Evolutionary conservation across 148 eudicot species (phyloP).

Genomic region (Camellia lanceoleosa): DNA sequence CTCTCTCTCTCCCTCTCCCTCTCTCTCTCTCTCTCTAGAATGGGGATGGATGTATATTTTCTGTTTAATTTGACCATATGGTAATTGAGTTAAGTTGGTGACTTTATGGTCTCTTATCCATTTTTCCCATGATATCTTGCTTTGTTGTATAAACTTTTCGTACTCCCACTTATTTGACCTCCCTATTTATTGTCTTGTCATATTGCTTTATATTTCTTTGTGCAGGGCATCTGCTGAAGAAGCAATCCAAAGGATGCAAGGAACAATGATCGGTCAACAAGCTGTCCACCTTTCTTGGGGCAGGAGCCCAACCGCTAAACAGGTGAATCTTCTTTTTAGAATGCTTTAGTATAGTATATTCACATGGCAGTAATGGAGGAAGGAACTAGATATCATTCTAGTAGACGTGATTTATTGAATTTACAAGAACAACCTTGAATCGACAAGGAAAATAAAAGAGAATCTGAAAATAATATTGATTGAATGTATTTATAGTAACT

Average conservation of each 20-base stretch:
- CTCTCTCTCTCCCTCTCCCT: background rate
- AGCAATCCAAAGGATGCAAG: slow-evolving; percentile 86
- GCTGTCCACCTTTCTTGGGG: slow-evolving; percentile 95
- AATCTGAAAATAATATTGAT: no score
- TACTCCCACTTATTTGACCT: background rate
- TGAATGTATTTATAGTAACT: no score
- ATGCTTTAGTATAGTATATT: background rate
- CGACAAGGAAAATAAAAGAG: no score
- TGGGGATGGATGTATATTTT: background rate
- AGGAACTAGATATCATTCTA: no score
- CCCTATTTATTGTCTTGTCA: background rate
- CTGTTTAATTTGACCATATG: slow-evolving; percentile 1
- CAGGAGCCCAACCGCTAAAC: slow-evolving; percentile 70
- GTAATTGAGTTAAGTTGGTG: background rate
- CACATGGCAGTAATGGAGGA: no score
- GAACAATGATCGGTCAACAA: slow-evolving; percentile 79
- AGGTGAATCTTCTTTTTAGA: slow-evolving; percentile 41
- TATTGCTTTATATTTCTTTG: slow-evolving; percentile 5
- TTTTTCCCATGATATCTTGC: background rate
- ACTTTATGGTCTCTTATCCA: slow-evolving; percentile 3
- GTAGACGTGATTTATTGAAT: no score
- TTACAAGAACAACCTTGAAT: no score
- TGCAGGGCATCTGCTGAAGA: slow-evolving; percentile 90
- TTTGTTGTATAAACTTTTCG: background rate
- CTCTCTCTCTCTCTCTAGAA: background rate